Base-by-base conservation (phyloP, 2,329 filamentous ascomycete genomes). In the Aspergillus oerlinghausenensis region DNA sequence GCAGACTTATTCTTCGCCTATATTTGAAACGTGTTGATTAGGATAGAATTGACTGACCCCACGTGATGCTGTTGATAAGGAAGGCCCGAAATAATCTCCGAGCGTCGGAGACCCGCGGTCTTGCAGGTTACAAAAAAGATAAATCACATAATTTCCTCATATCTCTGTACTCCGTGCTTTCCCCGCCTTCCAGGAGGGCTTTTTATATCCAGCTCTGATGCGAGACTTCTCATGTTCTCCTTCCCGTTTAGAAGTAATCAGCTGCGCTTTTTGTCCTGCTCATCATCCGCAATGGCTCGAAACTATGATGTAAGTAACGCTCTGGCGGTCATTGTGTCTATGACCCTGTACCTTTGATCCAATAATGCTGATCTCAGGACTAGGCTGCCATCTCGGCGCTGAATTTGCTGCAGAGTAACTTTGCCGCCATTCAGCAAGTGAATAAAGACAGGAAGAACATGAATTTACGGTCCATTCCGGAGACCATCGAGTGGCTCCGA, bases 401-500 rank as follows among this genome's bases (percentile, higher is more conserved):
- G 63, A 88, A 90, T 64, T 84, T 84, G 50, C 81, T 96, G 54
- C 88, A 93, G 67, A 88, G 88, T 55, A 96, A 96, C 72, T 88
- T 86, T 65, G 82, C 87, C 42, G 79, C 89, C 57, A 83, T 97
- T 19, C 86, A 96, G 70, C 86, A 88, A 51, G 86, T 94, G 52
- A 83, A 86, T 54, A 89, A 89, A 50, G 88, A 88, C 19, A 89
- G 90, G 21, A 78, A 86, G 60, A 83, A 81, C 28, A 85, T 89
- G 76, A 95, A 96, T 68, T 80, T 86, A 50, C 80, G 80, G 54
- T 89, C 92, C 6, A 86, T 95, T 51, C 89, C 90, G 0, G 90
- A 96, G 71, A 93, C 94, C 83, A 77, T 87, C 28, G 83, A 85
- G 64, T 96, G 89, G 88, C 85, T 90, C 62, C 78, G 76, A 49